Conservation (phyloP, 2,329 filamentous ascomycete species). For the Paraphaeosphaeria sporulosa region DNA sequence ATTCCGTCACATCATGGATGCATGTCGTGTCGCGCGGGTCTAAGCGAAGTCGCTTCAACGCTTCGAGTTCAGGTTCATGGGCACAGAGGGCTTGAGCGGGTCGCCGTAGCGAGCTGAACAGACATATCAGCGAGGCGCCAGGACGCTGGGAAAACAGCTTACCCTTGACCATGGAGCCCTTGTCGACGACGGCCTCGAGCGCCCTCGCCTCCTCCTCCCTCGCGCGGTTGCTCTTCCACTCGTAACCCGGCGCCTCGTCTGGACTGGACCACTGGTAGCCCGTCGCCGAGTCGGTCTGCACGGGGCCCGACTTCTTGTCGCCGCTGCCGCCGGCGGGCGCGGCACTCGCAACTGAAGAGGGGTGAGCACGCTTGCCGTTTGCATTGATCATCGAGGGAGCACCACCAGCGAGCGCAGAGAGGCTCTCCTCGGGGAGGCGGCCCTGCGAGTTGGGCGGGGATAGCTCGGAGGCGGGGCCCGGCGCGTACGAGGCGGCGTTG, state of each 20-base stretch:
- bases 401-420: conserved; percentile 25
- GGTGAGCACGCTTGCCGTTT: conserved; percentile 46
- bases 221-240: conserved; percentile 48
- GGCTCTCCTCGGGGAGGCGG: conserved; percentile 35
- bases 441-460: conserved; percentile 64
- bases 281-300: conserved; percentile 35
- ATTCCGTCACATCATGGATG: not conserved
- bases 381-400: conserved; percentile 41
- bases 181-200: conserved; percentile 45
- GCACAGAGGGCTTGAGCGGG: conserved; percentile 41
- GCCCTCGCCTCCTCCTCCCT: conserved; percentile 47
- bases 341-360: conserved; percentile 16
- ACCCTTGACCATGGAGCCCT: conserved; percentile 44
- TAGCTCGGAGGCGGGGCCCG: conserved; percentile 53
- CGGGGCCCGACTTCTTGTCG: conserved; percentile 25
- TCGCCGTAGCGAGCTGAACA: conserved; percentile 44
- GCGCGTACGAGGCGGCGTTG: conserved; percentile 35
- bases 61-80: conserved; percentile 32
- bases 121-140: conserved; percentile 21
- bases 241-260: conserved; percentile 48
- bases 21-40: not conserved
- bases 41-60: conserved; percentile 30
- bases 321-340: conserved; percentile 15
- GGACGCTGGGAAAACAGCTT: conserved; percentile 7
- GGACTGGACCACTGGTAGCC: conserved; percentile 48